These are phyloP conservation scores for Raphidocelis subcapitata DNA, from an alignment of 139 green algal species.

Conservation along the genomic window DNA sequence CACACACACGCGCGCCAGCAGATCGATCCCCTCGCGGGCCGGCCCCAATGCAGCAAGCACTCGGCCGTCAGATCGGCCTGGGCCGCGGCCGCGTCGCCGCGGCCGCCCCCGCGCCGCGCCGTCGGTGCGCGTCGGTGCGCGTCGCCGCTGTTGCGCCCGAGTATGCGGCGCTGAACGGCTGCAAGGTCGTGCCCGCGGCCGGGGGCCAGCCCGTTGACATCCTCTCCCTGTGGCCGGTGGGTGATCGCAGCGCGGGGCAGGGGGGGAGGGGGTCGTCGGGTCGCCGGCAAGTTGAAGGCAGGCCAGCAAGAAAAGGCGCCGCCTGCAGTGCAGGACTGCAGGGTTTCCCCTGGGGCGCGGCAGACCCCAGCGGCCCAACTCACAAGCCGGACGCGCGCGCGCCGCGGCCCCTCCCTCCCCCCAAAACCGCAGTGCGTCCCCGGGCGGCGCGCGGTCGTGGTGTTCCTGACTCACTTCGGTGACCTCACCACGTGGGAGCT, in stretches of 20 bases:
- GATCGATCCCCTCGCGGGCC: too few species aligned
- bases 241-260: not conserved
- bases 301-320: not conserved
- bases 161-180: constrained; percentile 29
- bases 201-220: constrained; percentile 38
- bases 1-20: too few species aligned
- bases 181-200: constrained; percentile 24
- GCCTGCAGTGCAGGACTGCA: too few species aligned
- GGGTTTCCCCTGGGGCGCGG: too few species aligned
- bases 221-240: constrained; percentile 43
- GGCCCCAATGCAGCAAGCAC: too few species aligned
- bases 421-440: constrained; percentile 10
- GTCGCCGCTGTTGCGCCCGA: too few species aligned
- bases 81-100: too few species aligned
- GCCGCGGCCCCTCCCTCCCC: not conserved
- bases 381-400: too few species aligned
- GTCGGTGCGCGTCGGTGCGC: too few species aligned
- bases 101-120: too few species aligned
- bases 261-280: not conserved
- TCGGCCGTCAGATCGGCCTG: too few species aligned
- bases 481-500: constrained; percentile 73
- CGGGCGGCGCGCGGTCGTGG: constrained; percentile 36
- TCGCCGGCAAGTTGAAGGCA: not conserved
- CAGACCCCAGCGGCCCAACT: not conserved
- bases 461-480: constrained; percentile 77